phyloP scores from a whole-genome alignment of 495 filamentous ascomycete genomes.

The Penicillium coprophilum region DNA sequence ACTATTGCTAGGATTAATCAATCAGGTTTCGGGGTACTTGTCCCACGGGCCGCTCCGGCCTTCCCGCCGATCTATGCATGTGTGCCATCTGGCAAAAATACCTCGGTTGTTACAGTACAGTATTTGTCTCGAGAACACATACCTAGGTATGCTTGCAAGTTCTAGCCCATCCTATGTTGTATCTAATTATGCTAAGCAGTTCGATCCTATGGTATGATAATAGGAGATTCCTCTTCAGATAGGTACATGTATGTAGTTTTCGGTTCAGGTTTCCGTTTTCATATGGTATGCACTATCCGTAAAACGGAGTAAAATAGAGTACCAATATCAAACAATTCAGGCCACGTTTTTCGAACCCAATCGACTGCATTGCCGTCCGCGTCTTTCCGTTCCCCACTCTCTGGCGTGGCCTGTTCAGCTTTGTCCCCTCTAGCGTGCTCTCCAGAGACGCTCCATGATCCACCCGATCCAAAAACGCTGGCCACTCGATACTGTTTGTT shows the following conservation, averaged over 20 bases:
- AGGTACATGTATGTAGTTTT: neutral
- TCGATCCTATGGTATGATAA: neutral
- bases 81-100: constrained; percentile 29
- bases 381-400: constrained; percentile 37
- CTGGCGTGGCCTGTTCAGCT: constrained; percentile 17
- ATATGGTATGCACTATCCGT: neutral
- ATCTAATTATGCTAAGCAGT: neutral
- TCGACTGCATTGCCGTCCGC: constrained; percentile 47
- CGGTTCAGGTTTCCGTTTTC: neutral
- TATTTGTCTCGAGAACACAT: neutral
- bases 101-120: constrained; percentile 2
- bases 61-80: constrained; percentile 52
- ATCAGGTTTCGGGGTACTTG: constrained; percentile 30
- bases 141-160: too few relatives aligned
- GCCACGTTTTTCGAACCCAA: constrained; percentile 46
- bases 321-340: constrained; percentile 16
- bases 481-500: constrained; percentile 32
- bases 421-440: constrained; percentile 4
- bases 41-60: constrained; percentile 49
- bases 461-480: constrained; percentile 26
- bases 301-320: constrained; percentile 5
- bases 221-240: neutral
- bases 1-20: constrained; percentile 21
- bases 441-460: constrained; percentile 12
- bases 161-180: neutral